Evolutionary conservation across 2,329 filamentous ascomycete species (phyloP).

Genomic region (Orbilia javanica): DNA sequence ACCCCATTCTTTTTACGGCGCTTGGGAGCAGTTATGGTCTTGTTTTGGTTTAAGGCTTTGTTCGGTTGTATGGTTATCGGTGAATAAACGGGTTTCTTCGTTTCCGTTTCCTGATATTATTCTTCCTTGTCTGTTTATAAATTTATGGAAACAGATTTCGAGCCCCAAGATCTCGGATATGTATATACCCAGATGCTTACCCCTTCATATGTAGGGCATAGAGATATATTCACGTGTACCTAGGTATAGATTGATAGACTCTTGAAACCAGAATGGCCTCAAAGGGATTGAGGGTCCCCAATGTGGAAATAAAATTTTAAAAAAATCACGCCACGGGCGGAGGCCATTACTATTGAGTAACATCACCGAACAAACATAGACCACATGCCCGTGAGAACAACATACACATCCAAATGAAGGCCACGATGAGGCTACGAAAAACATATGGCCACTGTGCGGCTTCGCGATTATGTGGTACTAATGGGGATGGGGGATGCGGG

Average conservation of each 20-base stretch:
- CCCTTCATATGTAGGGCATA: slow-evolving; percentile 8
- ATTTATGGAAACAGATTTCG: too few relatives aligned
- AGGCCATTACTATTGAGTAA: slow-evolving; percentile 9
- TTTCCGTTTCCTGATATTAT: background rate
- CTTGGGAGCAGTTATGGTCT: slow-evolving; percentile 18
- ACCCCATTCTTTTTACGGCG: slow-evolving; percentile 48
- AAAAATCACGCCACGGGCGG: slow-evolving; percentile 15
- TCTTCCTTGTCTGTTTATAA: slow-evolving; percentile 9
- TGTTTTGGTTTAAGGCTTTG: slow-evolving; percentile 9
- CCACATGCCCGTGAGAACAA: slow-evolving; percentile 15
- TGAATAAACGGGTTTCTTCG: slow-evolving; percentile 24
- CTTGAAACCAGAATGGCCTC: background rate
- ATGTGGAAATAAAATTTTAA: slow-evolving; percentile 13
- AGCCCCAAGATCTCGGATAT: slow-evolving; percentile 40
- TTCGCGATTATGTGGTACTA: background rate
- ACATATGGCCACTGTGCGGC: background rate
- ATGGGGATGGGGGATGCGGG: background rate
- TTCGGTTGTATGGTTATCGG: slow-evolving; percentile 21
- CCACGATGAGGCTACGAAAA: background rate
- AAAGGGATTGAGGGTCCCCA: background rate
- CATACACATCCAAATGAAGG: background rate
- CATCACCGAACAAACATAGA: background rate
- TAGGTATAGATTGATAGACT: slow-evolving; percentile 31
- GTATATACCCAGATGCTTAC: slow-evolving; percentile 9
- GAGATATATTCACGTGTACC: slow-evolving; percentile 31